Evolutionary conservation across 345 rosid species (phyloP).

Genomic region (Corchorus capsularis): DNA sequence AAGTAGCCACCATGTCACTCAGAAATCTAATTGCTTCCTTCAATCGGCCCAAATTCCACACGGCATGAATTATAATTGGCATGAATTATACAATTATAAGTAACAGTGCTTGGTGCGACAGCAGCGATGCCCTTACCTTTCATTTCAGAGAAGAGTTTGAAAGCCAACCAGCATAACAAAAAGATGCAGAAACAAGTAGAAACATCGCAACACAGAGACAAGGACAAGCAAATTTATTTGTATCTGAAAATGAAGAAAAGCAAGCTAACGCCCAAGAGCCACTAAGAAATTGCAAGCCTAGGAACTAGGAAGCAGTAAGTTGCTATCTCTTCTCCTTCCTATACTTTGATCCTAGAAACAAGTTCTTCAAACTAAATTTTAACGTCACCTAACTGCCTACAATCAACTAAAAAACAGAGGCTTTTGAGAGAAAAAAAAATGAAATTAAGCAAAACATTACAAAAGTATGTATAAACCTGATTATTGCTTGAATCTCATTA

Average conservation of each 20-base stretch:
- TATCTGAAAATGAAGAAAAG: background rate
- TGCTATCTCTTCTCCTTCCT: background rate
- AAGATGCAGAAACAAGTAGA: background rate
- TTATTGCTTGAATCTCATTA: too few species aligned
- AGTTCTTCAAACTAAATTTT: background rate
- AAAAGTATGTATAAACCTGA: background rate
- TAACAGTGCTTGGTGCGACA: too few species aligned
- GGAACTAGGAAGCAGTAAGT: background rate
- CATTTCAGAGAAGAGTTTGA: too few species aligned
- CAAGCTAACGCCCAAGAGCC: background rate
- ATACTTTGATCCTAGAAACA: background rate
- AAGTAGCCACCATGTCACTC: too few species aligned
- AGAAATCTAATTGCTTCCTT: too few species aligned
- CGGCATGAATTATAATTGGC: too few species aligned
- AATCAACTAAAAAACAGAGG: background rate
- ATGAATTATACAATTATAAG: too few species aligned
- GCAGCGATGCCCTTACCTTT: too few species aligned
- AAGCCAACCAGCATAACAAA: background rate
- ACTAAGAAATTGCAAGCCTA: background rate
- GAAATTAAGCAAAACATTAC: background rate
- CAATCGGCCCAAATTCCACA: too few species aligned
- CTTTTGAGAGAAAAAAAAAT: background rate
- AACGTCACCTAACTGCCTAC: background rate
- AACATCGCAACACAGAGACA: background rate
- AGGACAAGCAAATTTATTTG: background rate